phyloP scores from a whole-genome alignment of 768 basidiomycete species.

The Guyanaporus albipodus region DNA sequence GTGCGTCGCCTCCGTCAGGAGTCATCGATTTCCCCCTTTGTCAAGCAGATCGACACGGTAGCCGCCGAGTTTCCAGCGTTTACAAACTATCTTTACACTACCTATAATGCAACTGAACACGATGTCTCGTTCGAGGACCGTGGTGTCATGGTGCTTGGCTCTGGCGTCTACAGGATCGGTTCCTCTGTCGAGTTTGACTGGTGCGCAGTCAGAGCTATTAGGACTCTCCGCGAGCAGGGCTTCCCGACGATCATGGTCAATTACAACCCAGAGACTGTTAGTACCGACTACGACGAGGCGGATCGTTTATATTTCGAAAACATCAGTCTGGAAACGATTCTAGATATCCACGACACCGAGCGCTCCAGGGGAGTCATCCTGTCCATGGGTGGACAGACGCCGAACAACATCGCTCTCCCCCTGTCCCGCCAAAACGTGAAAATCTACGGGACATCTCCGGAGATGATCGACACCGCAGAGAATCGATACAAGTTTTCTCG shows the following conservation, averaged over 20 bases:
- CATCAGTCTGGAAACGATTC: constrained; percentile 91
- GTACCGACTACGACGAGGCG: constrained; percentile 98
- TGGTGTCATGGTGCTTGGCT: constrained; percentile 96
- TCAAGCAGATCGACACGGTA: constrained; percentile 99
- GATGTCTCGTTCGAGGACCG: constrained; percentile 86
- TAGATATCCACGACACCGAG: constrained; percentile 95
- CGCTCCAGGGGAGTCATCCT: constrained; percentile 87
- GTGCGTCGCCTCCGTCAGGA: constrained; percentile 89
- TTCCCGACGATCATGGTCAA: constrained; percentile 98
- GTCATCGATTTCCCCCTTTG: constrained; percentile 75
- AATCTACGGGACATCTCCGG: constrained; percentile 97
- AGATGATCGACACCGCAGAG: constrained; percentile 99
- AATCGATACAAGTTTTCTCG: constrained; percentile 99
- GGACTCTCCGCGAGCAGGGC: constrained; percentile 93
- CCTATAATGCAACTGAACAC: constrained; percentile 95
- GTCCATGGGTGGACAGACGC: constrained; percentile 98
- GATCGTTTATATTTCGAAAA: constrained; percentile 99
- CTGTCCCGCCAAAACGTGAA: constrained; percentile 97
- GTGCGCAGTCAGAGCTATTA: constrained; percentile 97
- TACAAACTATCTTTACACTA: constrained; percentile 98
- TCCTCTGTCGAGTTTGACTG: constrained; percentile 99
- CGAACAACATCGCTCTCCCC: constrained; percentile 96
- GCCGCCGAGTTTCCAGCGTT: constrained; percentile 98
- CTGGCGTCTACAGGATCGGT: constrained; percentile 97
- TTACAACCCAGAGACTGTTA: constrained; percentile 99